Evolutionary conservation across 1,284 basidiomycete genomes (phyloP).

Genomic region (Schizopora paradoxa): DNA sequence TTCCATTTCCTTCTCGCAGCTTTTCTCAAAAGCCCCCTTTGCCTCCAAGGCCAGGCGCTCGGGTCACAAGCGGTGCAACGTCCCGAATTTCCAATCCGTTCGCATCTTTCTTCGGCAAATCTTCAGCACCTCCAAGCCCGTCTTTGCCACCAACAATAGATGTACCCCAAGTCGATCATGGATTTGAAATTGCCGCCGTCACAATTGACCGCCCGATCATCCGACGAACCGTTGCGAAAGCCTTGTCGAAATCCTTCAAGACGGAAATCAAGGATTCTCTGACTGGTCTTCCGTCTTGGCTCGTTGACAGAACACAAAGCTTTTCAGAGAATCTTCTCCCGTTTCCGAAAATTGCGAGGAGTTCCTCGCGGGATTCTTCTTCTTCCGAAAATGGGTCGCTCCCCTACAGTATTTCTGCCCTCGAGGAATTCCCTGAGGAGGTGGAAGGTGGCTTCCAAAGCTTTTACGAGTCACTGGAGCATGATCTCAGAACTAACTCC

Average conservation of each 20-base stretch:
- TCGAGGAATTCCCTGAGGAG: constrained; percentile 45
- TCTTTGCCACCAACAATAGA: constrained; percentile 25
- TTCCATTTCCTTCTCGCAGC: constrained; percentile 64
- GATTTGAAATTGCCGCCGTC: constrained; percentile 53
- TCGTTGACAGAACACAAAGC: constrained; percentile 56
- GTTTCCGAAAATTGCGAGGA: constrained; percentile 36
- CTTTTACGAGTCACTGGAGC: constrained; percentile 62
- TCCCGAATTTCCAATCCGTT: constrained; percentile 59
- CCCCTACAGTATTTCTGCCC: constrained; percentile 37
- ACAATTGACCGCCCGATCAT: constrained; percentile 50
- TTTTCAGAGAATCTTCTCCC: constrained; percentile 48
- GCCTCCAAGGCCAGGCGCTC: constrained; percentile 47
- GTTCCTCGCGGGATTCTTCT: too few relatives aligned
- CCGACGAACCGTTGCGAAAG: constrained; percentile 51
- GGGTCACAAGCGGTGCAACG: constrained; percentile 18
- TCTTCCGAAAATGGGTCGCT: too few relatives aligned
- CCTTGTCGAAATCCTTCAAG: constrained; percentile 54
- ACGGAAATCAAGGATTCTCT: constrained; percentile 51
- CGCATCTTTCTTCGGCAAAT: constrained; percentile 57
- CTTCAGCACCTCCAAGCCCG: constrained; percentile 29
- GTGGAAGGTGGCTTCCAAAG: constrained; percentile 61
- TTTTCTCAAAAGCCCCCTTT: constrained; percentile 49
- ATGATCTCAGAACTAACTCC: constrained; percentile 37
- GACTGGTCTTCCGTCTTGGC: constrained; percentile 49
- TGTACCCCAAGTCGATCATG: constrained; percentile 27